phyloP scores from a whole-genome alignment of 108 stramenopile genomes.

The Cyclotella atomus region DNA sequence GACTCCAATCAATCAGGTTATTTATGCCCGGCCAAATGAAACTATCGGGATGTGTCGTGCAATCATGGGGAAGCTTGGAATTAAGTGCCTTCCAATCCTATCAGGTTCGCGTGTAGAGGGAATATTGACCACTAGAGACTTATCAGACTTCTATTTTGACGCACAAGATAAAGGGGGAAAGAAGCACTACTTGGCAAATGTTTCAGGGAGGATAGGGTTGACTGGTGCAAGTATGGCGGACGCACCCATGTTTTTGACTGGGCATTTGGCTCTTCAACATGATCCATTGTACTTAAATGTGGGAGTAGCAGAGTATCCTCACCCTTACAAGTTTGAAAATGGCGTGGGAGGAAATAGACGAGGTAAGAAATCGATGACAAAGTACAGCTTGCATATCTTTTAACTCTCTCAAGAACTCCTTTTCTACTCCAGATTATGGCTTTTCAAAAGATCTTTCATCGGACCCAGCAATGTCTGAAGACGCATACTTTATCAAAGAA shows the following conservation, averaged over 20 bases:
- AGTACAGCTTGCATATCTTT: background rate
- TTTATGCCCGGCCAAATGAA: slow-evolving; percentile 84
- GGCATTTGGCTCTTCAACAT: slow-evolving; percentile 69
- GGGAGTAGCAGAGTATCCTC: slow-evolving; percentile 86
- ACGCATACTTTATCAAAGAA: slow-evolving; percentile 74
- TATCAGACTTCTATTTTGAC: slow-evolving; percentile 85
- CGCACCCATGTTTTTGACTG: slow-evolving; percentile 71
- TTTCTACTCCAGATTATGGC: slow-evolving; percentile 60
- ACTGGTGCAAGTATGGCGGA: slow-evolving; percentile 84
- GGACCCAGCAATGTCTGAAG: slow-evolving; percentile 86
- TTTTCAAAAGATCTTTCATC: slow-evolving; percentile 57
- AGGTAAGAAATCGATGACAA: slow-evolving; percentile 46
- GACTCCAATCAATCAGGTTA: slow-evolving; percentile 86
- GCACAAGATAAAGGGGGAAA: slow-evolving; percentile 91
- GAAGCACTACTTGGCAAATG: slow-evolving; percentile 84
- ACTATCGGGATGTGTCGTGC: slow-evolving; percentile 86
- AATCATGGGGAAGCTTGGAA: slow-evolving; percentile 88
- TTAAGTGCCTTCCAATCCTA: slow-evolving; percentile 92
- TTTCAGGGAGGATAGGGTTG: slow-evolving; percentile 90
- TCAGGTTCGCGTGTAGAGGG: slow-evolving; percentile 85
- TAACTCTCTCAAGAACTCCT: background rate
- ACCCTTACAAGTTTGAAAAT: slow-evolving; percentile 89
- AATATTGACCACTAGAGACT: slow-evolving; percentile 87
- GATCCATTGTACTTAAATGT: slow-evolving; percentile 79
- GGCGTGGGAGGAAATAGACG: slow-evolving; percentile 73